Evolutionary conservation across 768 basidiomycete genomes (phyloP), one percentile per base, ranked within the genome.

Genomic region (Punctularia strigosozonata): DNA sequence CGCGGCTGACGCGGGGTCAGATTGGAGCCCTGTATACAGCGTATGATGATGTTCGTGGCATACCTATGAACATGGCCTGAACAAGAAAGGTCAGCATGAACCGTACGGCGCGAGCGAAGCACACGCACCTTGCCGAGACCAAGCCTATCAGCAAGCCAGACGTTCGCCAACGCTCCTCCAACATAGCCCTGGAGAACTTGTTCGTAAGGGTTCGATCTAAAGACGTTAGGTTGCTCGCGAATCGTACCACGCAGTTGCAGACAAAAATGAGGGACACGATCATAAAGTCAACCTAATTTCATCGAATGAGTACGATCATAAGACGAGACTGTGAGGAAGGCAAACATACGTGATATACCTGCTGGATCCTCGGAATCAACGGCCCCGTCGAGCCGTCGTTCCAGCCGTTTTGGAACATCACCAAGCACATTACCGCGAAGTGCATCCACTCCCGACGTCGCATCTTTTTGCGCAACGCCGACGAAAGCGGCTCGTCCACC

Each of bases 301-400:
- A 4, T n/a, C 4, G 31, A 19, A 6, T 14, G 19, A 36, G 19
- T 10, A 15, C 25, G 45, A 31, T 39, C 25, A 36, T 31, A 36
- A 38, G 5, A 20, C 18, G 2, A 19, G 25, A 3, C 3, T 7
- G 10, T 23, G 2, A 24, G 6, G 23, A 28, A 17, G 19, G 25
- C 15, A 14, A 39, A 36, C 57, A 15, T 46, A 70, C 71, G 47
- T 62, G 60, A 50, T 71, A 72, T 51, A 71, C 67, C 5, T 56
- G 53, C 52, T 82, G 83, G 35, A 89, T 77, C 8, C 75, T 66
- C 1, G 82, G 85, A 4, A 89, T 56, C 15, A 90, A 56, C 1
- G 86, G 83, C 2, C 86, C 86, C 12, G 73, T 72, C 0, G 76
- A 69, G 10, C 76, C 78, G 53, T 86, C 85, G 49, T 80, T 84